Percentiles rank a stretch among this genome's conserved stretches.
Evolutionary conservation across 2,329 filamentous ascomycete genomes (phyloP).

Genomic region (Thelonectria rubi): DNA sequence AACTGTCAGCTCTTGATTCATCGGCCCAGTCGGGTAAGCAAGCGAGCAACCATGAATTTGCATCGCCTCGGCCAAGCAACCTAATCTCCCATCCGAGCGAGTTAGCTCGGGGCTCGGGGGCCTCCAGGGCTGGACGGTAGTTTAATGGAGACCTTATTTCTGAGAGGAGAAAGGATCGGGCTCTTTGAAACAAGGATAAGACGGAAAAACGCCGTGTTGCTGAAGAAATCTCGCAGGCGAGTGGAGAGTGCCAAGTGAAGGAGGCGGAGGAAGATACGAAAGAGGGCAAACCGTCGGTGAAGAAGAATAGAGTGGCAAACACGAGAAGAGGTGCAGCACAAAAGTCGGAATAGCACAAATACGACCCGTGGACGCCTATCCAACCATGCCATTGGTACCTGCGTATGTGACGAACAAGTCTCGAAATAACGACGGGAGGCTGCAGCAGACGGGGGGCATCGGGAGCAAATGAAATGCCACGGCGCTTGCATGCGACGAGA

Average conservation of each 20-base stretch:
- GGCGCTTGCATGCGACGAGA: background rate
- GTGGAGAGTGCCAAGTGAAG: slow-evolving; percentile 11
- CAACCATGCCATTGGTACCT: background rate
- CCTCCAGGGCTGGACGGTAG: background rate
- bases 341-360: background rate
- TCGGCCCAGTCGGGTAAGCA: background rate
- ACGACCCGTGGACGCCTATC: background rate
- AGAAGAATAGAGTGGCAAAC: background rate
- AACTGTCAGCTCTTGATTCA: background rate
- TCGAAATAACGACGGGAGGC: background rate
- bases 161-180: slow-evolving; percentile 14
- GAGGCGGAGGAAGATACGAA: background rate
- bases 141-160: background rate
- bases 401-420: background rate
- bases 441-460: background rate
- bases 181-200: slow-evolving; percentile 21
- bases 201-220: too few species aligned
- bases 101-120: slow-evolving; percentile 24
- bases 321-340: background rate
- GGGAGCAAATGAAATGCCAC: background rate
- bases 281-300: background rate
- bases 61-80: slow-evolving; percentile 18
- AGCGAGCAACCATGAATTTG: background rate
- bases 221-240: slow-evolving; percentile 5
- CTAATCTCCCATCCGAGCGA: slow-evolving; percentile 25